Percentiles rank a stretch among this genome's conserved stretches.
phyloP scores from a whole-genome alignment of 2,329 filamentous ascomycete genomes.

The Fusarium camptoceras region DNA sequence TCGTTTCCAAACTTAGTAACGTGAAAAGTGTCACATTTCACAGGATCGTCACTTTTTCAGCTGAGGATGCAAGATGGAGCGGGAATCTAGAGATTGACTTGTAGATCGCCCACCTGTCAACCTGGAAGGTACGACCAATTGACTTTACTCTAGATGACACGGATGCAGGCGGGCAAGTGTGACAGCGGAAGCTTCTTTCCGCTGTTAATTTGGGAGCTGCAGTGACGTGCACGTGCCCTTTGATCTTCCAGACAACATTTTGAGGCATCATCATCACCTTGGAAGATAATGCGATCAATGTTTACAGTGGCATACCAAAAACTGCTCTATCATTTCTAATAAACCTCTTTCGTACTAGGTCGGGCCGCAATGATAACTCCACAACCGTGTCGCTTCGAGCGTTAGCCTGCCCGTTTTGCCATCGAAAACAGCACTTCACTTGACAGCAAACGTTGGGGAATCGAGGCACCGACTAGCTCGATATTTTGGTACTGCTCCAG shows the following conservation, averaged over 20 bases:
- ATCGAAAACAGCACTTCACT: conserved; percentile 8
- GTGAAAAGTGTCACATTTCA: neutral
- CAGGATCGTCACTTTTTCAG: neutral
- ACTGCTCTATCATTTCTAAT: too few relatives aligned
- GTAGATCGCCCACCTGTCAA: neutral
- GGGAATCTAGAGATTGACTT: neutral
- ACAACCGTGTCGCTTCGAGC: neutral
- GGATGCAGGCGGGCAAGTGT: neutral
- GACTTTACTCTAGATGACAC: neutral
- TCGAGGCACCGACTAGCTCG: conserved; percentile 13
- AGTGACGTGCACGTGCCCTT: neutral
- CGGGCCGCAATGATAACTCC: conserved; percentile 15
- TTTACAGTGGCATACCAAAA: too few relatives aligned
- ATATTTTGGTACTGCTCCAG: neutral
- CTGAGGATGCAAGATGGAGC: neutral
- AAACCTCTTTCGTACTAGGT: neutral
- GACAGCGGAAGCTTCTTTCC: neutral
- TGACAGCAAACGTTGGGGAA: conserved; percentile 5
- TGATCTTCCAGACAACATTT: neutral
- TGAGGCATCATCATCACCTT: too few relatives aligned
- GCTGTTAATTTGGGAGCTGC: neutral
- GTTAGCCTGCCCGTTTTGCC: conserved; percentile 17
- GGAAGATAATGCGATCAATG: neutral
- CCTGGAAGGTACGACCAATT: neutral
- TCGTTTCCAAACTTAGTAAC: conserved; percentile 12